phyloP scores from a whole-genome alignment of 2,329 filamentous ascomycete species.

The Gaeumannomyces sp. region DNA sequence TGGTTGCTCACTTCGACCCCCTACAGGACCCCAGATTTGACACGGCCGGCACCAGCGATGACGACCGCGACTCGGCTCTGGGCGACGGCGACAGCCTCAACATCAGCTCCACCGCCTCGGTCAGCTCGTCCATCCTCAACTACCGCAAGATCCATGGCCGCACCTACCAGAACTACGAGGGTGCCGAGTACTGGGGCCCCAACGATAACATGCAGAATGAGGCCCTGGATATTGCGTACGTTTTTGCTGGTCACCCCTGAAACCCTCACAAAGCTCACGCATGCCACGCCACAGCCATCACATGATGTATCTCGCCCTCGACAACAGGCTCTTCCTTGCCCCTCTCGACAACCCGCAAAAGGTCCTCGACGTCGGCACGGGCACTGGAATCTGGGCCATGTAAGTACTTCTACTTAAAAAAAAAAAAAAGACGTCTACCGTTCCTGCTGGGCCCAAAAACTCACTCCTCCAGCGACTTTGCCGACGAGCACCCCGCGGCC shows the following conservation, averaged over 20 bases:
- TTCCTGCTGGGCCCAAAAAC: constrained; percentile 18
- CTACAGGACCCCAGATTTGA: background rate
- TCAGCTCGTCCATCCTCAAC: constrained; percentile 23
- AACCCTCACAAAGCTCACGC: background rate
- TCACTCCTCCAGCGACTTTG: constrained; percentile 29
- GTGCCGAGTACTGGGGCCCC: constrained; percentile 23
- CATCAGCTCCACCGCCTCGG: constrained; percentile 22
- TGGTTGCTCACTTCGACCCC: background rate
- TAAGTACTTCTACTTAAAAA: background rate
- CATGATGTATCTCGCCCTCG: constrained; percentile 10
- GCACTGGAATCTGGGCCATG: constrained; percentile 21
- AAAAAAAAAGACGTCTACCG: too few relatives aligned
- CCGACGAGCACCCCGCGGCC: constrained; percentile 30
- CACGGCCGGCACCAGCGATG: background rate
- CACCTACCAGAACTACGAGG: constrained; percentile 25
- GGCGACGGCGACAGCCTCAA: constrained; percentile 8
- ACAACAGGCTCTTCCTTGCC: constrained; percentile 16
- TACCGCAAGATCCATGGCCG: constrained; percentile 26
- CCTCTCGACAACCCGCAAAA: constrained; percentile 15
- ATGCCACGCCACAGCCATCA: constrained; percentile 10
- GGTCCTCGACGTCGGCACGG: constrained; percentile 18
- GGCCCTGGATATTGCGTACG: constrained; percentile 24
- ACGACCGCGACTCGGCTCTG: constrained; percentile 12
- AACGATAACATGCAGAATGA: constrained; percentile 27
- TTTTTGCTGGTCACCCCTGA: background rate